Base-by-base conservation (phyloP, 169 alveolate genomes). In the Amoebophrya sp. region DNA sequence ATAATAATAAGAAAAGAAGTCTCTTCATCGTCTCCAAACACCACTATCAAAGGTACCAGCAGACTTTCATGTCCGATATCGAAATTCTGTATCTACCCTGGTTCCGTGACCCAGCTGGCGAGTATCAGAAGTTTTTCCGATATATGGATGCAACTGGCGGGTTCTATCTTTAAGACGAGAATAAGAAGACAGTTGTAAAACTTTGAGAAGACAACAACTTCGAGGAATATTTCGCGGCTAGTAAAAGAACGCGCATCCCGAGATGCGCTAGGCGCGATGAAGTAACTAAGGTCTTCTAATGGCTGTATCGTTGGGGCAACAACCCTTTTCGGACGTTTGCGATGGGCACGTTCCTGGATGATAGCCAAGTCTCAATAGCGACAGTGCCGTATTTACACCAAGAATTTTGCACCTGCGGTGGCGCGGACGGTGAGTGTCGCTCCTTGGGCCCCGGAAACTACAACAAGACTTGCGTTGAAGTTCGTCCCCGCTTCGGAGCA, bases 61-160 rank as follows among this genome's bases (percentile, higher is more conserved):
- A 89, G 54, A 39, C 53, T 76, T 40, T 89, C 54, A 41, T 39
- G 91, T 24, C n/a, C 39, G 91, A 89, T 76, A 39, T 89, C 91
- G 91, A 89, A 76, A 41, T 41, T 40, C 76, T 89, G n/a, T 39
- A 89, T 39, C 91, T 89, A 38, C 53, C 91, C 36, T 89, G 91
- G 91, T 89, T 89, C 36, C 90, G 53, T 36, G 91, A 39, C 65
- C 76, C 41, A 40, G 53, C 39, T 0, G 91, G 39, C 2, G 91
- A 40, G 39, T 89, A 89, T 76, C 76, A 89, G 91, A 40, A 33
- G 41, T 40, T 39, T 14, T 89, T 89, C 65, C 91, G 36, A 12
- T 89, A 39, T 76, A 89, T 89, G 91, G 91, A 89, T 76, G 41
- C 91, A 29, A 89, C 91, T 3, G 91, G 91, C 0, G 91, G 91